Evolutionary conservation across 2,329 filamentous ascomycete species (phyloP).

Genomic region (Cadophora luteo-olivacea): DNA sequence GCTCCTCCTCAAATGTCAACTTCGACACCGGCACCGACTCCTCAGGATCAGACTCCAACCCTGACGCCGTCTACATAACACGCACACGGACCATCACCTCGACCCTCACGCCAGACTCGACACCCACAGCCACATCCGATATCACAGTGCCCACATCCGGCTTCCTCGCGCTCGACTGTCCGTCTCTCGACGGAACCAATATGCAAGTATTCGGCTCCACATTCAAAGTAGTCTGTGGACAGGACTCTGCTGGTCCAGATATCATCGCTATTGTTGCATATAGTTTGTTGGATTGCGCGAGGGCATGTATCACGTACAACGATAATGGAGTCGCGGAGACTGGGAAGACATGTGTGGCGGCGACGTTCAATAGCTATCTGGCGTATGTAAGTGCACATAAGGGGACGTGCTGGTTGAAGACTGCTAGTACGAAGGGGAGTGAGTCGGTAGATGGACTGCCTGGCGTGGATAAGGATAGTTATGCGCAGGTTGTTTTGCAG

Average conservation of each 20-base stretch:
- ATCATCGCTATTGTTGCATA: conserved; percentile 16
- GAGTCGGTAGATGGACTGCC: background rate
- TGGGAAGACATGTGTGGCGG: conserved; percentile 7
- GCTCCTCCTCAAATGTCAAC: conserved; percentile 7
- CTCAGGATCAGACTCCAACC: conserved; percentile 4
- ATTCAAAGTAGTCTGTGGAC: conserved; percentile 11
- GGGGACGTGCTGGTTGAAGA: conserved; percentile 20
- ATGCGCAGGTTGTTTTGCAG: conserved; percentile 19
- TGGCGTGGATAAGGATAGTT: conserved; percentile 9
- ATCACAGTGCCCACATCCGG: conserved; percentile 13
- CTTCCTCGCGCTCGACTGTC: conserved; percentile 12
- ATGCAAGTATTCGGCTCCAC: conserved; percentile 8
- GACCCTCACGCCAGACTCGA: background rate
- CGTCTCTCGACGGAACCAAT: conserved; percentile 2
- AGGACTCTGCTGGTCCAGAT: conserved; percentile 16
- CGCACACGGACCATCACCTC: conserved; percentile 9
- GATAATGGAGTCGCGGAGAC: background rate
- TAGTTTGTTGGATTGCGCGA: conserved; percentile 15
- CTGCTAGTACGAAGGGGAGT: background rate
- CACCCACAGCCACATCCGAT: background rate
- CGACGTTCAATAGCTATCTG: conserved; percentile 20
- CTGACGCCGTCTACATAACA: background rate
- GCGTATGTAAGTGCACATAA: conserved; percentile 16
- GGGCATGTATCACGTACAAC: conserved; percentile 16
- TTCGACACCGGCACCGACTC: background rate